A percentile compares a stretch with the other conserved stretches of the same genome.
phyloP scores from a whole-genome alignment of 2,329 filamentous ascomycete genomes.

The Cordyceps cicadae region DNA sequence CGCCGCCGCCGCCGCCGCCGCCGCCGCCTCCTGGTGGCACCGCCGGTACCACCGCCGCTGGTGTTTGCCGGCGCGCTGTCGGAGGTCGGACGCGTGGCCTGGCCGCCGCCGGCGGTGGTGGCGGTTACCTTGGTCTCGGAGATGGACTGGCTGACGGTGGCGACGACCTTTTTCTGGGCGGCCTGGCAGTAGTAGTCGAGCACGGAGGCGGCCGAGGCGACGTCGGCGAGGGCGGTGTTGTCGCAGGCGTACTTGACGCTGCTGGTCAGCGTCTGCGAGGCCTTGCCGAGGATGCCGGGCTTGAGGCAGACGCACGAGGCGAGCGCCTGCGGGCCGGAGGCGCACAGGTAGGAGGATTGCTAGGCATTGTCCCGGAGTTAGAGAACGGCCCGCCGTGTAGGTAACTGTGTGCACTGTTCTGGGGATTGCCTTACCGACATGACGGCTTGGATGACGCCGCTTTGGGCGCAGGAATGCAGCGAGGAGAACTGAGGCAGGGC shows the following conservation, averaged over 20 bases:
- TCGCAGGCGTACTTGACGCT: slow-evolving; percentile 30
- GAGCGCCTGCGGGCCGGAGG: slow-evolving; percentile 33
- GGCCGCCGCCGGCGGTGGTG: not conserved
- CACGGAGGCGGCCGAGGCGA: slow-evolving; percentile 32
- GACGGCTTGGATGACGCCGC: slow-evolving; percentile 21
- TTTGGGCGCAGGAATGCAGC: slow-evolving; percentile 32
- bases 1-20: not conserved
- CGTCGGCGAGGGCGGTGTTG: slow-evolving; percentile 29
- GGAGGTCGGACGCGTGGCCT: not conserved
- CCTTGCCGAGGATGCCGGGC: slow-evolving; percentile 28
- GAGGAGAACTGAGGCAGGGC: slow-evolving; percentile 33
- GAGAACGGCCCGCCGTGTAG: too few species aligned
- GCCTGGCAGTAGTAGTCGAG: slow-evolving; percentile 38
- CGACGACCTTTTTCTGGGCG: slow-evolving; percentile 29
- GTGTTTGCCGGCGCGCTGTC: not conserved
- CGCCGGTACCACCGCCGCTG: too few species aligned
- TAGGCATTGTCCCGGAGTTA: not conserved
- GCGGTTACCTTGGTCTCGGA: slow-evolving; percentile 1
- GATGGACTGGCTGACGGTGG: slow-evolving; percentile 29
- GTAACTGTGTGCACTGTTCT: too few species aligned
- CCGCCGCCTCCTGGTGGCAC: too few species aligned
- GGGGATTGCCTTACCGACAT: not conserved
- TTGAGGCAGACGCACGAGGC: slow-evolving; percentile 41
- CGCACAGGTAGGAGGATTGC: slow-evolving; percentile 24
- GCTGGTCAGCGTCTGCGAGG: slow-evolving; percentile 31